Conservation (phyloP, 176 grass and related monocot species). For the Cenchrus americanus region DNA sequence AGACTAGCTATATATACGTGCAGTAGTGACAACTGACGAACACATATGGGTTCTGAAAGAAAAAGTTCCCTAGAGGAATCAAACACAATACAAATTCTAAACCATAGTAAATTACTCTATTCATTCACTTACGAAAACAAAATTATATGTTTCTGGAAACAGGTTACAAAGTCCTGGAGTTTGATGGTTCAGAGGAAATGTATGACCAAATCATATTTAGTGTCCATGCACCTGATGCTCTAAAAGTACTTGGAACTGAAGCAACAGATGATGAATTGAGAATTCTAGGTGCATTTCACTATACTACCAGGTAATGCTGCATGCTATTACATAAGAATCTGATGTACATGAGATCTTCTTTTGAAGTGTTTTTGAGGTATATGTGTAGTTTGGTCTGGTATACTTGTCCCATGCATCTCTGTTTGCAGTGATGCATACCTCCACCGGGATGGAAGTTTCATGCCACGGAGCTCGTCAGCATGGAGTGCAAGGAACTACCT, state of each 20-base stretch:
- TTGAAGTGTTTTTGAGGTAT: background rate
- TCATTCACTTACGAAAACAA: background rate
- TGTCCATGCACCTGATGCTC: constrained; percentile 73
- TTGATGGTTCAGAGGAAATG: constrained; percentile 53
- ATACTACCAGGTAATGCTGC: constrained; percentile 58
- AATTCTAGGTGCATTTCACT: constrained; percentile 82
- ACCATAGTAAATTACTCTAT: background rate
- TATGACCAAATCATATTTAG: constrained; percentile 70
- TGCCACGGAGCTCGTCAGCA: constrained; percentile 77
- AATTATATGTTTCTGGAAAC: background rate
- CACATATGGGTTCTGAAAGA: too few species aligned
- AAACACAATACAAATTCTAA: background rate
- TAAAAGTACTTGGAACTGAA: constrained; percentile 65
- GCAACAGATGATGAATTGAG: constrained; percentile 68
- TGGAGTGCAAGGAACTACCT: constrained; percentile 90
- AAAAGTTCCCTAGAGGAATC: background rate
- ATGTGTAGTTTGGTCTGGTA: background rate
- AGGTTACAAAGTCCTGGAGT: constrained; percentile 33
- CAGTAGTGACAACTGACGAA: too few species aligned
- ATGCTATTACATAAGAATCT: background rate
- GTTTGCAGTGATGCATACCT: constrained; percentile 78
- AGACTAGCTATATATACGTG: too few species aligned
- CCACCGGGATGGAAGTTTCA: constrained; percentile 66
- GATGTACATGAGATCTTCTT: background rate
- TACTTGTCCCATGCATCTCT: background rate